phyloP scores from a whole-genome alignment of 2,329 filamentous ascomycete species.

The Pseudogymnoascus sp. region DNA sequence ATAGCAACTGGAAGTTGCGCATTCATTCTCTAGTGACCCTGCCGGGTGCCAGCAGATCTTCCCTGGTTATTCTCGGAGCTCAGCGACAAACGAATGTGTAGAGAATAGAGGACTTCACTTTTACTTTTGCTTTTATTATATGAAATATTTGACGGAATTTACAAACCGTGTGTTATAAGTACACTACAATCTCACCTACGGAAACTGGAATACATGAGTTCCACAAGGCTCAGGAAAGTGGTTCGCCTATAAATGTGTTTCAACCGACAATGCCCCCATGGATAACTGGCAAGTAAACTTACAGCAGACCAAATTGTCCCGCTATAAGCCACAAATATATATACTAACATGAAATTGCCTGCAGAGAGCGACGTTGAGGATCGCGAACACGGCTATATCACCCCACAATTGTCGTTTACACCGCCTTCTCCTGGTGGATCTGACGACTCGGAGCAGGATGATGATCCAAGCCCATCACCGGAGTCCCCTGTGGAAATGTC shows the following conservation, averaged over 20 bases:
- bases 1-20: neutral
- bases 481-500: neutral
- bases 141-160: neutral
- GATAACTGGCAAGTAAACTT: neutral
- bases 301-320: neutral
- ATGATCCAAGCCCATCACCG: neutral
- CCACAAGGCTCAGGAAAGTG: neutral
- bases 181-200: neutral
- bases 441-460: neutral
- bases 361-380: neutral
- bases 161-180: neutral
- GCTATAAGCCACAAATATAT: neutral
- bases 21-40: neutral
- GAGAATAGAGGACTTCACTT: neutral
- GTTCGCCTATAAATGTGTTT: neutral
- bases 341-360: neutral
- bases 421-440: neutral
- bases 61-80: neutral
- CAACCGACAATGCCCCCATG: neutral
- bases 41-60: neutral
- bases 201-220: neutral
- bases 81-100: neutral
- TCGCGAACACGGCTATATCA: neutral
- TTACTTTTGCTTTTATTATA: neutral
- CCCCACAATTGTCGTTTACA: neutral